phyloP scores from a whole-genome alignment of 208 protist genomes.

The Phytomonas francai region DNA sequence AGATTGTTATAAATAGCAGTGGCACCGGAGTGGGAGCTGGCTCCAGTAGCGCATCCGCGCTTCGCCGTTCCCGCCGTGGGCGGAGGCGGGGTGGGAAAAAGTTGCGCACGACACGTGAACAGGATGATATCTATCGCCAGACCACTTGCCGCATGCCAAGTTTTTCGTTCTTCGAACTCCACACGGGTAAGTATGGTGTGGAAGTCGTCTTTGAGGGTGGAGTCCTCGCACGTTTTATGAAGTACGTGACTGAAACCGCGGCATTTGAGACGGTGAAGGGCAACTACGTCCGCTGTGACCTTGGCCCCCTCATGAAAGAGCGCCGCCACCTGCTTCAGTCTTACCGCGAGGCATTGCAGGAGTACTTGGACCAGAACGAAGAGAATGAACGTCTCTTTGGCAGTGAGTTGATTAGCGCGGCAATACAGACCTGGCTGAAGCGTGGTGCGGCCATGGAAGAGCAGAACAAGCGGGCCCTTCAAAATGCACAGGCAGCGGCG shows the following conservation, averaged over 20 bases:
- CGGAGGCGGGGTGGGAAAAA: slow-evolving; percentile 29
- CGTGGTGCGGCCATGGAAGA: slow-evolving; percentile 29
- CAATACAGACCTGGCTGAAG: slow-evolving; percentile 51
- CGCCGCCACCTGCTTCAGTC: slow-evolving; percentile 41
- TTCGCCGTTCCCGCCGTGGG: slow-evolving; percentile 26
- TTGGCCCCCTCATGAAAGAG: slow-evolving; percentile 70
- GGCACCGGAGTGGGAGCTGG: slow-evolving; percentile 11
- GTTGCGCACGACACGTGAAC: slow-evolving; percentile 20
- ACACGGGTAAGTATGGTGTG: slow-evolving; percentile 42
- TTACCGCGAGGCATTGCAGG: slow-evolving; percentile 44
- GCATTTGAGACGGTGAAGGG: slow-evolving; percentile 63
- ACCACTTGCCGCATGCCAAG: slow-evolving; percentile 20
- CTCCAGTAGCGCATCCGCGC: slow-evolving; percentile 9
- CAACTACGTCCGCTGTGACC: slow-evolving; percentile 64
- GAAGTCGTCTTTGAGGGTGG: slow-evolving; percentile 54
- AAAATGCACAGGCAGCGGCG: slow-evolving; percentile 15
- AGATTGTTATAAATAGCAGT: slow-evolving; percentile 1
- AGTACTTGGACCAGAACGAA: slow-evolving; percentile 39
- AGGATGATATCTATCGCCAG: slow-evolving; percentile 56
- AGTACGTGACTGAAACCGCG: slow-evolving; percentile 67
- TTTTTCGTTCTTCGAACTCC: slow-evolving; percentile 28
- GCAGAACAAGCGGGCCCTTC: slow-evolving; percentile 14
- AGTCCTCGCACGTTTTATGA: slow-evolving; percentile 61
- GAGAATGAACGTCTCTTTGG: slow-evolving; percentile 70
- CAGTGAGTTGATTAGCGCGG: slow-evolving; percentile 23